Percentiles rank a stretch among this genome's conserved stretches.
Evolutionary conservation across 169 alveolate genomes (phyloP).

Genomic region (Plasmodium fragile): DNA sequence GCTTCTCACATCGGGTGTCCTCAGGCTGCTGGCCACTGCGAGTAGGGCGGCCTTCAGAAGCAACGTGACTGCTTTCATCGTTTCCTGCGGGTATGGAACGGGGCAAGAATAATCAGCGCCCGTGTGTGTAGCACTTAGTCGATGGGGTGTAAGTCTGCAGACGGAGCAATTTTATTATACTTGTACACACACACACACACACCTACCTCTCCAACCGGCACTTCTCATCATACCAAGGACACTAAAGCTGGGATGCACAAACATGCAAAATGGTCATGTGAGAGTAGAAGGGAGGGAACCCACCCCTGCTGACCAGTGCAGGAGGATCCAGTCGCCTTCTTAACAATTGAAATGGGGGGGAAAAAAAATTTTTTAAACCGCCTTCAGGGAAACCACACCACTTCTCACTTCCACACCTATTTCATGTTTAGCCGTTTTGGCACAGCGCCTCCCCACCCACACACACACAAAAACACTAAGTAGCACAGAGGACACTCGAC

Average conservation of each 20-base stretch:
- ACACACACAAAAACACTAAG: background rate
- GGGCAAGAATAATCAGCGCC: background rate
- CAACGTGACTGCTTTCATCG: background rate
- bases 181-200: too few species aligned
- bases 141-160: background rate
- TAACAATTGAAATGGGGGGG: background rate
- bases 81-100: background rate
- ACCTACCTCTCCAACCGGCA: background rate
- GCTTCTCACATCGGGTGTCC: background rate
- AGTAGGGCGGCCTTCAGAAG: background rate
- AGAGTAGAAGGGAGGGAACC: background rate
- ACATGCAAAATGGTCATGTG: background rate
- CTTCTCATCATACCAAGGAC: background rate
- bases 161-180: background rate
- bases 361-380: background rate
- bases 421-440: background rate
- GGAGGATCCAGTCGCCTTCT: background rate
- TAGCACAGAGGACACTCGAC: background rate
- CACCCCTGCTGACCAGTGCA: background rate
- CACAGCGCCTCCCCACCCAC: background rate
- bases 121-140: background rate
- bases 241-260: background rate
- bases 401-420: background rate
- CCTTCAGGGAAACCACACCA: background rate
- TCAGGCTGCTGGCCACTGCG: constrained; percentile 2